phyloP scores from a whole-genome alignment of 2,329 filamentous ascomycete genomes.

The Paecilomyces variotii region DNA sequence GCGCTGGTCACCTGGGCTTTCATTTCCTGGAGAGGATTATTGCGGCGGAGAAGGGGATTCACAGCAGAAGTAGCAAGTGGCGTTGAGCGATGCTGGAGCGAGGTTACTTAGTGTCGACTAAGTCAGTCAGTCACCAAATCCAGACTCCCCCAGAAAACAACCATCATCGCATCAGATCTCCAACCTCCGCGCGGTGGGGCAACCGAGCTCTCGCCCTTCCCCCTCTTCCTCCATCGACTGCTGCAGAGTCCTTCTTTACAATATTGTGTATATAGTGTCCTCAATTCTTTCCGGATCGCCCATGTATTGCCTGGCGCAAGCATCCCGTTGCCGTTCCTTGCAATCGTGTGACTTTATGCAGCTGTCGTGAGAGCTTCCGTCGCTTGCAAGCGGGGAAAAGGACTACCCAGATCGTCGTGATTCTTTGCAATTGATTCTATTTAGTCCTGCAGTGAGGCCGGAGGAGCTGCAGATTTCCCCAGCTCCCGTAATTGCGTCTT shows the following conservation, averaged over 20 bases:
- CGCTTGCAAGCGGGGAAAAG: constrained; percentile 10
- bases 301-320: background rate
- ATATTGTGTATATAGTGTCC: background rate
- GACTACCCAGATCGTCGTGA: background rate
- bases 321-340: background rate
- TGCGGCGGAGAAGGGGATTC: background rate
- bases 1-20: background rate
- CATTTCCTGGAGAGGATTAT: background rate
- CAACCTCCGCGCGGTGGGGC: background rate
- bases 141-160: background rate
- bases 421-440: constrained; percentile 1
- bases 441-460: background rate
- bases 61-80: background rate
- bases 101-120: background rate
- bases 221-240: background rate
- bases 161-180: background rate
- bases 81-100: no score
- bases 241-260: background rate
- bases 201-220: background rate
- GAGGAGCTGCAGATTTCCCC: background rate
- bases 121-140: background rate
- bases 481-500: background rate
- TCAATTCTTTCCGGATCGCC: background rate
- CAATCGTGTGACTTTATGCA: constrained; percentile 7
- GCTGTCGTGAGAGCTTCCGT: constrained; percentile 11